These are phyloP conservation scores for Bombardia bombarda DNA, from an alignment of 495 filamentous ascomycete species.

Conservation along the genomic window DNA sequence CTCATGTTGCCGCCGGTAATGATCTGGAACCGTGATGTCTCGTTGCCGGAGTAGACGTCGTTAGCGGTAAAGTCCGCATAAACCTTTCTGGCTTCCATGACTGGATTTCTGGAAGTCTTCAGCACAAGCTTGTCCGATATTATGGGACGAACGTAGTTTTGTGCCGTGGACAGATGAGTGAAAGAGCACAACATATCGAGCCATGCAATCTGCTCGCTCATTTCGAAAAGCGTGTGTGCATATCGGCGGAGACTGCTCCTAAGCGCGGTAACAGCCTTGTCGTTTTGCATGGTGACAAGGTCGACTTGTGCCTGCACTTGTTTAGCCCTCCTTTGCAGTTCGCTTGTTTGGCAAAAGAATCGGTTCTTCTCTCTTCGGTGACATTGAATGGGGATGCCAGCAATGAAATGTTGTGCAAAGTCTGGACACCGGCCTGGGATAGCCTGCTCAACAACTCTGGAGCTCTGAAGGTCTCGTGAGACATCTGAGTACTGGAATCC, in stretches of 20 bases:
- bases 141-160: constrained; percentile 76
- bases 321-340: no score
- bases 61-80: constrained; percentile 77
- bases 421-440: no score
- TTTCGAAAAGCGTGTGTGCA: constrained; percentile 62
- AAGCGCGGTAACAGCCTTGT: constrained; percentile 61
- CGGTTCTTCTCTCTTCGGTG: constrained; percentile 66
- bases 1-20: constrained; percentile 98
- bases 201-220: constrained; percentile 80
- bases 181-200: constrained; percentile 89
- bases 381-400: no score
- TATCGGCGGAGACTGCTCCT: constrained; percentile 58
- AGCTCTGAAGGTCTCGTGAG: constrained; percentile 36
- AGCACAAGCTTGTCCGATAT: constrained; percentile 69
- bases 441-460: no score
- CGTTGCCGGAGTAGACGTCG: constrained; percentile 68
- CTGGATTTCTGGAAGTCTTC: constrained; percentile 75
- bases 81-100: constrained; percentile 48
- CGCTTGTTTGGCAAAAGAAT: constrained; percentile 76
- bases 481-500: constrained; percentile 57
- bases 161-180: constrained; percentile 63
- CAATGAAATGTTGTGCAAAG: no score
- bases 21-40: constrained; percentile 76
- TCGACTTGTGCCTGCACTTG: constrained; percentile 67
- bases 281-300: constrained; percentile 69